These are phyloP conservation scores for Tephrocybe sp. DNA, from an alignment of 768 basidiomycete species.

Conservation along the genomic window DNA sequence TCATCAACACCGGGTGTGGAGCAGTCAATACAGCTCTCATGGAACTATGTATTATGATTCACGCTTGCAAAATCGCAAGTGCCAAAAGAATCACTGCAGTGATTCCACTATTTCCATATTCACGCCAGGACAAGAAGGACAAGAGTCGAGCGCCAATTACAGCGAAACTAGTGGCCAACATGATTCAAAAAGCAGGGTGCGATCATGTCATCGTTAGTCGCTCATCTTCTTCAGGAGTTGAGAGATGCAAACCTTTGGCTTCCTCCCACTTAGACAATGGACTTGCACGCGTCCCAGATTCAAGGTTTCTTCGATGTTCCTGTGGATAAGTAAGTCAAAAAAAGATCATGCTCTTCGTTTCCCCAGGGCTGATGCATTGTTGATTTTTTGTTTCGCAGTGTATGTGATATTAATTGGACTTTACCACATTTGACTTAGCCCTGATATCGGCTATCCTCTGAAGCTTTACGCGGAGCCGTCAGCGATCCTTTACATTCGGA, in stretches of 20 bases:
- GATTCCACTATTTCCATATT: slow-evolving; percentile 94
- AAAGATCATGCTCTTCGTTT: slow-evolving; percentile 4
- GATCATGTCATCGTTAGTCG: slow-evolving; percentile 91
- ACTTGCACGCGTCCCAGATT: slow-evolving; percentile 97
- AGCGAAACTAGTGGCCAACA: slow-evolving; percentile 97
- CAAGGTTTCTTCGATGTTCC: slow-evolving; percentile 99
- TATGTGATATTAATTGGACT: slow-evolving; percentile 37
- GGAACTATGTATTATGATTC: slow-evolving; percentile 99
- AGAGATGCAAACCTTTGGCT: slow-evolving; percentile 11
- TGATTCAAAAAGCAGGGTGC: slow-evolving; percentile 88
- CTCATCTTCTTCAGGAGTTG: slow-evolving; percentile 1
- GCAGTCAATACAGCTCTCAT: slow-evolving; percentile 91
- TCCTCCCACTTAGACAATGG: slow-evolving; percentile 75
- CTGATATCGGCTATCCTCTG: slow-evolving; percentile 2
- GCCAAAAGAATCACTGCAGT: slow-evolving; percentile 98
- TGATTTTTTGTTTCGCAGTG: slow-evolving; percentile 33
- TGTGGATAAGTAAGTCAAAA: slow-evolving; percentile 88
- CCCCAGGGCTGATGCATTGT: slow-evolving; percentile 9
- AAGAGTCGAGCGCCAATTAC: slow-evolving; percentile 98
- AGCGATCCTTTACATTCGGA: slow-evolving; percentile 91
- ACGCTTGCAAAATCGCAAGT: slow-evolving; percentile 99
- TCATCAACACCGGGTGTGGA: slow-evolving; percentile 90
- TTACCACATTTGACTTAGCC: slow-evolving; percentile 3
- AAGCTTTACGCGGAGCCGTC: slow-evolving; percentile 96
- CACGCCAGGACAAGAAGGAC: slow-evolving; percentile 98